phyloP scores from a whole-genome alignment of 2,329 filamentous ascomycete genomes.

The Cyclaneusma minus region DNA sequence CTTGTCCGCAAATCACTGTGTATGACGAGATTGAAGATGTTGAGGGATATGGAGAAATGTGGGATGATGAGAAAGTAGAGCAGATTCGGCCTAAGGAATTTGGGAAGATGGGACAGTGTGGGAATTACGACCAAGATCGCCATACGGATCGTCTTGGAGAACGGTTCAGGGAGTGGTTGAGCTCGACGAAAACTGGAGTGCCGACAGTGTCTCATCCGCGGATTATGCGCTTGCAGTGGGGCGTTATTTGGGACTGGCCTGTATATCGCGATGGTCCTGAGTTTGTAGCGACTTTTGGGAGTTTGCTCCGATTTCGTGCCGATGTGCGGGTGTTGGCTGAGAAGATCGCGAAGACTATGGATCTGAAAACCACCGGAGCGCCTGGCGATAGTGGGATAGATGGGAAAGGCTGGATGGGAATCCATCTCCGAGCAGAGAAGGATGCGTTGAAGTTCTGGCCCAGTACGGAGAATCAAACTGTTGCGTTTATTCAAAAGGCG shows the following conservation, averaged over 20 bases:
- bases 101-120: no score
- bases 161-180: no score
- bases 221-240: slow-evolving; percentile 27
- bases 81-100: no score
- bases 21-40: slow-evolving; percentile 23
- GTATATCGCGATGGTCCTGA: slow-evolving; percentile 30
- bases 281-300: slow-evolving; percentile 27
- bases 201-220: no score
- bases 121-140: no score
- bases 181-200: no score
- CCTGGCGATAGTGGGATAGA: slow-evolving; percentile 10
- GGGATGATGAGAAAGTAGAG: no score
- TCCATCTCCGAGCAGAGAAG: slow-evolving; percentile 31
- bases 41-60: slow-evolving; percentile 18
- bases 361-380: slow-evolving; percentile 20
- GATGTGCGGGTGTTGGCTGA: slow-evolving; percentile 26
- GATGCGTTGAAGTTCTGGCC: slow-evolving; percentile 31
- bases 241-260: slow-evolving; percentile 29
- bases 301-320: slow-evolving; percentile 24
- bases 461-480: slow-evolving; percentile 24
- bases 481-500: slow-evolving; percentile 23
- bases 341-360: slow-evolving; percentile 15
- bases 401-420: slow-evolving; percentile 20
- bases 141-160: no score
- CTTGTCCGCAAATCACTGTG: slow-evolving; percentile 27